A percentile compares a stretch with the other conserved stretches of the same genome.
These are phyloP conservation scores for Fraxinus velutina DNA, from an alignment of 305 asterid genomes.

Conservation along the genomic window DNA sequence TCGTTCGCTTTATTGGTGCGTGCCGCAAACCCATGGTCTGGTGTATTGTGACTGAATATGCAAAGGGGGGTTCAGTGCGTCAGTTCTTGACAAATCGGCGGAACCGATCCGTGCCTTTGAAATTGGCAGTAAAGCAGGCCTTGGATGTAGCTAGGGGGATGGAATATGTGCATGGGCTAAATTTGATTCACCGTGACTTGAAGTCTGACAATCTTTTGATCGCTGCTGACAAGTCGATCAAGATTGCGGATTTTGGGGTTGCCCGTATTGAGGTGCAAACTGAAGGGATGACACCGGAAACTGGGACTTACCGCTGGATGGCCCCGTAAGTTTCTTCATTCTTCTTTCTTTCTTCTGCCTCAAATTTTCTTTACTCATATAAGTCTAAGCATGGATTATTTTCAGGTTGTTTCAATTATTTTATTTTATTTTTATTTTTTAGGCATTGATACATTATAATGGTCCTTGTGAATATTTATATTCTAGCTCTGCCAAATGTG, in stretches of 20 bases:
- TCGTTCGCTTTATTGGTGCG: conserved; percentile 88
- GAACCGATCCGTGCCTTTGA: conserved; percentile 87
- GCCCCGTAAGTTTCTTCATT: conserved; percentile 27
- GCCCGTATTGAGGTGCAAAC: conserved; percentile 43
- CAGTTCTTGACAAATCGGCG: conserved; percentile 81
- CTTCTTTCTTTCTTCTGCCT: background rate
- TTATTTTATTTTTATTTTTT: background rate
- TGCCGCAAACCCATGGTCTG: conserved; percentile 98
- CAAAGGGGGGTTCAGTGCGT: conserved; percentile 96
- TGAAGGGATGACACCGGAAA: conserved; percentile 48
- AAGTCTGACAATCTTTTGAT: conserved; percentile 55
- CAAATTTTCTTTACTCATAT: background rate
- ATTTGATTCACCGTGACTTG: conserved; percentile 83
- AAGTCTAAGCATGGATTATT: background rate
- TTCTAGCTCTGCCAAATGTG: background rate
- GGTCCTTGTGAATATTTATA: background rate
- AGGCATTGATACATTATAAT: background rate
- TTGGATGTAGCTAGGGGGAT: conserved; percentile 95
- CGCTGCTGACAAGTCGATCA: conserved; percentile 41
- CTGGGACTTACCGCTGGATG: conserved; percentile 38
- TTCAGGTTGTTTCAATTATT: background rate
- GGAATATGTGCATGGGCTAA: conserved; percentile 88
- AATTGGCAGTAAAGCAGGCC: conserved; percentile 96
- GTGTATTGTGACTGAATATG: conserved; percentile 95
- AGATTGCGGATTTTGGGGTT: conserved; percentile 36